phyloP scores from a whole-genome alignment of 2,329 filamentous ascomycete species.

The Neocatenulostroma microsporum region DNA sequence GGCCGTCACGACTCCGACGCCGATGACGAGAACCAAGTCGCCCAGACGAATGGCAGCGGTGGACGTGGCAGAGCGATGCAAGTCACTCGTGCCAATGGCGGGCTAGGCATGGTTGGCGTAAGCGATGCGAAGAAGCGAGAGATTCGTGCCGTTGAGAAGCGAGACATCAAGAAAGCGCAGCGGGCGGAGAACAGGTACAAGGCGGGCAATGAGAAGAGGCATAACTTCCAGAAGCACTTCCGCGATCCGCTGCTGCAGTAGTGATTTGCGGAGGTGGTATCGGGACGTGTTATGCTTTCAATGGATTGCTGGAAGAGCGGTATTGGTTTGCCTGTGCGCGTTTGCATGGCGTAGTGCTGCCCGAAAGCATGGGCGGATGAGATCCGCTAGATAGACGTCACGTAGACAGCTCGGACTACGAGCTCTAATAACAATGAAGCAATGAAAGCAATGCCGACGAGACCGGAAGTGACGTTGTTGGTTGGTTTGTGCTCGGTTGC shows the following conservation, averaged over 20 bases:
- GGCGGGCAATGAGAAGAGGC: constrained; percentile 62
- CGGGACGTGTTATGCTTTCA: too few relatives aligned
- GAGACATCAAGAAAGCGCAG: constrained; percentile 58
- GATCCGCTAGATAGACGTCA: too few relatives aligned
- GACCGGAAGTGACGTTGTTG: too few relatives aligned
- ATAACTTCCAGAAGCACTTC: constrained; percentile 72
- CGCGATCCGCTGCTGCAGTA: constrained; percentile 46
- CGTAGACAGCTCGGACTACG: too few relatives aligned
- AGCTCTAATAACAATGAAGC: too few relatives aligned
- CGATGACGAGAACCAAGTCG: constrained; percentile 32
- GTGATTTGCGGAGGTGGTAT: too few relatives aligned
- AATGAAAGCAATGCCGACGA: too few relatives aligned
- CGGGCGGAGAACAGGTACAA: constrained; percentile 47
- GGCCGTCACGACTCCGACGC: constrained; percentile 41
- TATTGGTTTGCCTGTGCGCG: too few relatives aligned
- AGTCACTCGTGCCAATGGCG: constrained; percentile 64
- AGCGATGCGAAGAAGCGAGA: constrained; percentile 66
- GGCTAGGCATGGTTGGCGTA: constrained; percentile 67
- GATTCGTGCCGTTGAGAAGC: constrained; percentile 59
- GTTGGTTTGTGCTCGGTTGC: too few relatives aligned
- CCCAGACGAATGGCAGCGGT: constrained; percentile 19
- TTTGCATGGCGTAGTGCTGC: too few relatives aligned
- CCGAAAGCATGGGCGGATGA: too few relatives aligned
- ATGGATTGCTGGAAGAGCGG: too few relatives aligned
- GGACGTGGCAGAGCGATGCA: constrained; percentile 33